Base-by-base conservation (phyloP, 768 basidiomycete species). In the Coprinopsis strossmayeri region DNA sequence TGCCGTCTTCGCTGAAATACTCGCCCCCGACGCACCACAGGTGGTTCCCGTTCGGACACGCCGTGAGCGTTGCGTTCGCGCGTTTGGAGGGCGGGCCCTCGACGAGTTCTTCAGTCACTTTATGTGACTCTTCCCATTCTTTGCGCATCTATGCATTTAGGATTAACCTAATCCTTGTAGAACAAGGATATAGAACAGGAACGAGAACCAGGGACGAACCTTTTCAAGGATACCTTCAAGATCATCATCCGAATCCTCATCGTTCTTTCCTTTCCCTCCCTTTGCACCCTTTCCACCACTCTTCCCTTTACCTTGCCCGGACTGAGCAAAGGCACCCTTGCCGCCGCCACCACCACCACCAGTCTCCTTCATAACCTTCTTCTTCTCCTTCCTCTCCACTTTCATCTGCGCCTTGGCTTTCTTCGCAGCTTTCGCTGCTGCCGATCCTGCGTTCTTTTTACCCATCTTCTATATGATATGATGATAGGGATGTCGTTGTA, bases 11-110 rank as follows among this genome's bases (percentile, higher is more conserved):
- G 50, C 81, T 82, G 60, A 92, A 94, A 62, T 82, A 91, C 60
- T 92, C 91, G 4, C 90, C 89, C 0, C 89, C 89, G 27, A 91
- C 84, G 52, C 74, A 84, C 87, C 86, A 94, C 0, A 93, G 69
- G 61, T 91, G 77, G 52, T 84, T 86, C 37, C 87, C 87, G 47
- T 72, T 80, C 0, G 91, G 91, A 64, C 86, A 91, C 0, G 88
- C 68, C 0, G 84, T 87, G 13, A 94, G 64, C 0, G 88, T 87
- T 1, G 90, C 91, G 53, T 89, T 92, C 0, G 90, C 90, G 34
- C 92, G 75, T 42, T 87, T 71, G 42, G 82, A 84, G 0, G 91
- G 91, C 12, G 91, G 89, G 0, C 87, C 87, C 57, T 84, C 79
- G 0, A 84, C 86, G 1, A 87, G 69, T 61, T 93, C 90, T 61